Conservation (phyloP, 2,329 filamentous ascomycete species). For the Calonectria henricotiae region DNA sequence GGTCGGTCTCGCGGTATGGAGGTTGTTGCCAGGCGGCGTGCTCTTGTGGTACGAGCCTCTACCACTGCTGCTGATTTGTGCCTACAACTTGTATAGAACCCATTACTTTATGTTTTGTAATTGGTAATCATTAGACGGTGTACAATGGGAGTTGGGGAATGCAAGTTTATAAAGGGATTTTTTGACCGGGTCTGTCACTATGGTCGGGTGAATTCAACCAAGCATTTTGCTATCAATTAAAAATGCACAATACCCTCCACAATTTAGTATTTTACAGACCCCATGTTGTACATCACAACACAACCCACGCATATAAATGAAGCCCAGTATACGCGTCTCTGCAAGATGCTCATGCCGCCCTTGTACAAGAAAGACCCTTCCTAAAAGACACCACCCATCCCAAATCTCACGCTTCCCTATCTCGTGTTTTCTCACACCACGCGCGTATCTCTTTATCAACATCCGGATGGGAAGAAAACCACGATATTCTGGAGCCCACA, state of each 20-base stretch:
- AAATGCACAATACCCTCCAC: no score
- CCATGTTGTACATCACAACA: no score
- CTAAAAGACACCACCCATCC: no score
- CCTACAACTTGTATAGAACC: slow-evolving; percentile 1
- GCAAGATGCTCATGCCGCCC: no score
- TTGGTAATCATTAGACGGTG: neutral
- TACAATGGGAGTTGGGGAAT: no score
- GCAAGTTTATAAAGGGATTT: no score
- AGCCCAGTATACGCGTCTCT: no score
- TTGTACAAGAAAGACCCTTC: no score
- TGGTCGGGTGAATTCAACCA: no score
- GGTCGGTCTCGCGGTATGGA: neutral
- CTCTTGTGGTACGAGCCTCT: slow-evolving; percentile 6
- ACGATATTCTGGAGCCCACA: slow-evolving; percentile 5
- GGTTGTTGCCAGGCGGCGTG: neutral
- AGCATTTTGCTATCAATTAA: neutral
- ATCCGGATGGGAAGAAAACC: neutral
- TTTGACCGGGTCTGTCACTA: no score
- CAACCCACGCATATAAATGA: no score
- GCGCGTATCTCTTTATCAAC: slow-evolving; percentile 10
- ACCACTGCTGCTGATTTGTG: neutral
- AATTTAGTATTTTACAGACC: no score
- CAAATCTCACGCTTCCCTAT: neutral
- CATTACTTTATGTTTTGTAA: slow-evolving; percentile 26
- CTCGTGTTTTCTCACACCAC: slow-evolving; percentile 9